Evolutionary conservation across 2,329 filamentous ascomycete species (phyloP), one percentile per base, ranked within the genome.

Genomic region (Monilinia fructicola): DNA sequence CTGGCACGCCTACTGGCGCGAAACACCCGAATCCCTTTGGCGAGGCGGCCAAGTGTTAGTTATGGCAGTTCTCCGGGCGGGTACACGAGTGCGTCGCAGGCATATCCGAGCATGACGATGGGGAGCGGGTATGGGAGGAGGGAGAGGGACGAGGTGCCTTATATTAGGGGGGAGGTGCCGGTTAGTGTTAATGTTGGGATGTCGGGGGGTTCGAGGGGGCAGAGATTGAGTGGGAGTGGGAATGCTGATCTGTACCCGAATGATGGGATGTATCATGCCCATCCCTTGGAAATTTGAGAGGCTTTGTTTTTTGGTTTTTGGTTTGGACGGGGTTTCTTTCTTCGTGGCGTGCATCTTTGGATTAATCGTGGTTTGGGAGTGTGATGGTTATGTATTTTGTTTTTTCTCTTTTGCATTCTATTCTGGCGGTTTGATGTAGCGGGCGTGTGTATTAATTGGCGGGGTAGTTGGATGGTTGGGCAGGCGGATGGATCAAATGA

Each of bases 191-290:
- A 12, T 26, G 28, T 23, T 35, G 50, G 38, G 42, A 54, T 38
- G 3, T 31, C 44, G 28, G 58, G 58, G 4, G 28, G 14, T 31
- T 53, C 60, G 16, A 38, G 46, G 18, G 35, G 48, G 11, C 21
- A 21, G 31, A 40, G 59, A 5, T 62, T 38, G 59, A 62, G 44
- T 50, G 59, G 48, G 16, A 40, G 4, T 40, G 46, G 35, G n/a
- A 40, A 23, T 16, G 63, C 64, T 53, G 26, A 61, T 40, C 16
- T 56, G 46, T 69, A 59, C 54, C 66, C 67, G 4, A 70, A 70
- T 61, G 73, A 75, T 70, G 73, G 73, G 53, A 71, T 67, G 31
- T 75, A 75, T 66, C 72, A 75, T 67, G 66, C 44, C n/a, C 65
- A 69, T 58, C 67, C 67, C 31, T 40, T 68, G 38, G 59, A 46